Evolutionary conservation across 768 basidiomycete genomes (phyloP).

Genomic region (Nidularia pulvinata): DNA sequence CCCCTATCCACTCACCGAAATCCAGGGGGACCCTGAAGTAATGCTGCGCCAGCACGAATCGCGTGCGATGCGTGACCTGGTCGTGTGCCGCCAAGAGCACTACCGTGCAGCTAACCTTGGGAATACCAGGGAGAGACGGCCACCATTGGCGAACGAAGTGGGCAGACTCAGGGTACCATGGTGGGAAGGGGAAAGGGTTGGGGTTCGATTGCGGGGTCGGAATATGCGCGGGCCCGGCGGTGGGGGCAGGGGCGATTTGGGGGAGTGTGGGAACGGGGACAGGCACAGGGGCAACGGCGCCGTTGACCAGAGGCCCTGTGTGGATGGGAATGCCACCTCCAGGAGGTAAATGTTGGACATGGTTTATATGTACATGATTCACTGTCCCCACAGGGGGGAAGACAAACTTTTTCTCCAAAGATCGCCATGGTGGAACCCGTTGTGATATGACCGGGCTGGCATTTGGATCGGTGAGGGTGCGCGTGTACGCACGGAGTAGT

Average conservation of each 20-base stretch:
- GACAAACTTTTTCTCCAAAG: conserved; percentile 50
- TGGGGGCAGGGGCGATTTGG: background rate
- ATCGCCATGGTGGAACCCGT: conserved; percentile 40
- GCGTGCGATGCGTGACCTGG: conserved; percentile 53
- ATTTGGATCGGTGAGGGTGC: conserved; percentile 17
- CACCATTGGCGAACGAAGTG: conserved; percentile 85
- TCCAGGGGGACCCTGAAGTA: conserved; percentile 71
- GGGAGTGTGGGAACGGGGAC: background rate
- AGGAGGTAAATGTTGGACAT: background rate
- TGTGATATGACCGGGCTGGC: conserved; percentile 37
- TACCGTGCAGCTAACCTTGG: conserved; percentile 71
- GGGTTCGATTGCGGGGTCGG: conserved; percentile 19
- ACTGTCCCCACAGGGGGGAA: conserved; percentile 45
- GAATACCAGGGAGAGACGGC: conserved; percentile 65
- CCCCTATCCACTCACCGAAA: conserved; percentile 24
- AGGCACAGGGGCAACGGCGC: background rate
- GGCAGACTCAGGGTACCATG: conserved; percentile 73
- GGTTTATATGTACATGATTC: conserved; percentile 5
- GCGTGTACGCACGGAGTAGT: conserved; percentile 30
- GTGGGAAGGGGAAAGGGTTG: conserved; percentile 67
- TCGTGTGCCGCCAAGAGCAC: conserved; percentile 67
- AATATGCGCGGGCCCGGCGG: conserved; percentile 6
- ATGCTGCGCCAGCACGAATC: conserved; percentile 72
- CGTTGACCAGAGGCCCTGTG: background rate
- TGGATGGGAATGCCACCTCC: background rate